Evolutionary conservation across 257 asterid species (phyloP).

Genomic region (Plantago ovata): DNA sequence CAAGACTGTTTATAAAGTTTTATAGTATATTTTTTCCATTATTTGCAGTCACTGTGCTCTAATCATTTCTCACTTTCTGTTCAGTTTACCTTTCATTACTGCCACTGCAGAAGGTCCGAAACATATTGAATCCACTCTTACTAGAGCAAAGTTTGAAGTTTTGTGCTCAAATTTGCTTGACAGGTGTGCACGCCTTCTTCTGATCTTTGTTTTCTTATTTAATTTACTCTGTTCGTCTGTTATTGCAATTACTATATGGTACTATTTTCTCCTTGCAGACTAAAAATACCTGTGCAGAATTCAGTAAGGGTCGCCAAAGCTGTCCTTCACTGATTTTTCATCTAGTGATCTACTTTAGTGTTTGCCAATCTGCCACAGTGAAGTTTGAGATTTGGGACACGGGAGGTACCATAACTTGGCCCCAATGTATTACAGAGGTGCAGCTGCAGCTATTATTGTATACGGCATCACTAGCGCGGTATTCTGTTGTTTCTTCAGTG

Average conservation of each 20-base stretch:
- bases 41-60: too few relatives aligned
- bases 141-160: constrained; percentile 92
- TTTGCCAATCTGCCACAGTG: too few relatives aligned
- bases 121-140: constrained; percentile 85
- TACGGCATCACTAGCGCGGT: constrained; percentile 88
- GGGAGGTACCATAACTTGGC: constrained; percentile 99
- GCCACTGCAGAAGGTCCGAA: constrained; percentile 99
- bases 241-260: not conserved
- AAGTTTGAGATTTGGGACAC: constrained; percentile 99
- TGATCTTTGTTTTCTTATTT: not conserved
- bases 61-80: constrained; percentile 5
- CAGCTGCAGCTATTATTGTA: constrained; percentile 95
- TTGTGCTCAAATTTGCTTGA: constrained; percentile 91
- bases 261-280: constrained; percentile 35
- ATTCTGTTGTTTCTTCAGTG: constrained; percentile 7
- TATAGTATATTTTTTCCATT: too few relatives aligned
- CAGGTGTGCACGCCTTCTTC: constrained; percentile 39
- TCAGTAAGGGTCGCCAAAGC: constrained; percentile 91
- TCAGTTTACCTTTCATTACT: constrained; percentile 94
- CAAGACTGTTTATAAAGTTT: too few relatives aligned
- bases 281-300: constrained; percentile 89
- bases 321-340: constrained; percentile 77
- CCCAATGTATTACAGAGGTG: constrained; percentile 98
- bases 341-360: too few relatives aligned
- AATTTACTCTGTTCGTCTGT: not conserved